These are phyloP conservation scores for Fusarium marasasianum DNA, from an alignment of 2,329 filamentous ascomycete genomes.

Conservation along the genomic window DNA sequence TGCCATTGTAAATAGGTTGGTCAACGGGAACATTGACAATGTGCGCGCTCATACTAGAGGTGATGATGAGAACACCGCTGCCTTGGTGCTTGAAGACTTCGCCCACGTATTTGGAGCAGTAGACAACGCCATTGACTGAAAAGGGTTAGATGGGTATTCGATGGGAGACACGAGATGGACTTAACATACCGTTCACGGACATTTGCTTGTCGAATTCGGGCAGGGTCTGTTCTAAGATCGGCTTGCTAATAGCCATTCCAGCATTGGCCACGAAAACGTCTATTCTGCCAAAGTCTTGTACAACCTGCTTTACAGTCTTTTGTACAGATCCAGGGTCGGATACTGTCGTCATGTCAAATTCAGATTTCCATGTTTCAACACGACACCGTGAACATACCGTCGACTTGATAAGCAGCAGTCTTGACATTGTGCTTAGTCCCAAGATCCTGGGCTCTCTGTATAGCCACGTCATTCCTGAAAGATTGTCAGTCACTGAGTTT, in stretches of 20 bases:
- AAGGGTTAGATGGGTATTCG: background rate
- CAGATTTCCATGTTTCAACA: too few species aligned
- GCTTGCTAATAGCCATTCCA: conserved; percentile 55
- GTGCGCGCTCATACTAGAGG: conserved; percentile 57
- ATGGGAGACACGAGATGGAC: rapidly evolving
- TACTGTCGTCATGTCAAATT: background rate
- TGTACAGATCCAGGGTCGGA: background rate
- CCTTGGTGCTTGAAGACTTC: conserved; percentile 54
- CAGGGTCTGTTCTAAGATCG: conserved; percentile 62
- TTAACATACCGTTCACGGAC: conserved; percentile 56
- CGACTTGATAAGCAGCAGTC: background rate
- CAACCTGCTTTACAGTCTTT: background rate
- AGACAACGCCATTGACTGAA: conserved; percentile 55
- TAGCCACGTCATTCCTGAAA: background rate
- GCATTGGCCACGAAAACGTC: background rate
- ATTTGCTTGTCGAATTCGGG: conserved; percentile 61
- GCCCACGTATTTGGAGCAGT: conserved; percentile 54
- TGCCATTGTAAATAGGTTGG: conserved; percentile 64
- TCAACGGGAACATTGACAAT: conserved; percentile 60
- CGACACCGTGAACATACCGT: background rate
- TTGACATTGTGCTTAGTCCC: background rate
- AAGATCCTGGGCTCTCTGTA: background rate
- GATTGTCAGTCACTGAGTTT: background rate
- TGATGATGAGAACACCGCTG: conserved; percentile 60
- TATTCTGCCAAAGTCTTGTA: background rate